These are phyloP conservation scores for Trypanosoma theileri DNA, from an alignment of 208 protist genomes.

Conservation along the genomic window DNA sequence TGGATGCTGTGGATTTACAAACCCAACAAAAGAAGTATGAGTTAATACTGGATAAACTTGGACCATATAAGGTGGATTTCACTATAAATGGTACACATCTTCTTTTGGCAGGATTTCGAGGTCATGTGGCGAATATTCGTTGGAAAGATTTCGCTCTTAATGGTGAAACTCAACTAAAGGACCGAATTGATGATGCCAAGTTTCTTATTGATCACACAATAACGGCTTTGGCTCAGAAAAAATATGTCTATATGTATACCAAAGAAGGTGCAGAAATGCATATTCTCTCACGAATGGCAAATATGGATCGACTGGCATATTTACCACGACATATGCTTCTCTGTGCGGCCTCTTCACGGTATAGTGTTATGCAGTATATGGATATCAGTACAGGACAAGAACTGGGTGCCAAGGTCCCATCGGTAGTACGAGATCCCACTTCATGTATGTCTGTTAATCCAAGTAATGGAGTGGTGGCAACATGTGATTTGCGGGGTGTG, in stretches of 20 bases:
- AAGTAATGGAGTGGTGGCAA: conserved; percentile 93
- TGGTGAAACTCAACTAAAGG: conserved; percentile 94
- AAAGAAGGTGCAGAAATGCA: conserved; percentile 97
- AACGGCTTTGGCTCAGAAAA: conserved; percentile 98
- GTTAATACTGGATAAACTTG: conserved; percentile 91
- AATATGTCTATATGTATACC: conserved; percentile 99
- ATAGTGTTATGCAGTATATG: conserved; percentile 92
- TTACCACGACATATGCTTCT: conserved; percentile 98
- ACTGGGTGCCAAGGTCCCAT: conserved; percentile 81
- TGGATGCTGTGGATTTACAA: conserved; percentile 88
- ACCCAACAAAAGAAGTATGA: conserved; percentile 93
- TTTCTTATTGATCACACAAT: conserved; percentile 98
- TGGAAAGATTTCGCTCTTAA: conserved; percentile 93
- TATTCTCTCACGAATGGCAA: conserved; percentile 92
- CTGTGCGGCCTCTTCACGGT: conserved; percentile 77
- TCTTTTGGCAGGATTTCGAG: conserved; percentile 93
- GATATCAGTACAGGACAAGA: conserved; percentile 95
- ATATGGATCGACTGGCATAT: conserved; percentile 95
- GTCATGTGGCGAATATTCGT: conserved; percentile 95
- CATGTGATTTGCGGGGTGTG: conserved; percentile 90
- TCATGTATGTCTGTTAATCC: conserved; percentile 91
- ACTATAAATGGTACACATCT: conserved; percentile 93
- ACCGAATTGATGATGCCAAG: conserved; percentile 92
- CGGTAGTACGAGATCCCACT: conserved; percentile 75
- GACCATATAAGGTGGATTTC: conserved; percentile 95